Conservation (phyloP, 805 yeast species). For the Zygosaccharomyces lentus region DNA sequence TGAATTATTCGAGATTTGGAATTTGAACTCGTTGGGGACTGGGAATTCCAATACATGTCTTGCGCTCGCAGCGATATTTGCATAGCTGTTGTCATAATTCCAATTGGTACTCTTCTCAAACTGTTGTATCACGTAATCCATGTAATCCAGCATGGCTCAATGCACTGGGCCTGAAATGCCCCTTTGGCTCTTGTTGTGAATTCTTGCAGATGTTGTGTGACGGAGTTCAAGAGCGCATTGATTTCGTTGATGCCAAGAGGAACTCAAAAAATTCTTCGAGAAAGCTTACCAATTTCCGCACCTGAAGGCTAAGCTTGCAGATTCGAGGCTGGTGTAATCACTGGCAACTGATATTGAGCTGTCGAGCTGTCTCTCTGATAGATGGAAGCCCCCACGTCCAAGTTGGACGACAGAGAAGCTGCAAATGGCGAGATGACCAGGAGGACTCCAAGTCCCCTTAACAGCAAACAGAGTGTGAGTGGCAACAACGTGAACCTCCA, state of each 20-base stretch:
- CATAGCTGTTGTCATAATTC: conserved; percentile 75
- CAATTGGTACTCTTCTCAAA: conserved; percentile 69
- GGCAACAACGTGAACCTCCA: background rate
- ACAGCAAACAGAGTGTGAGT: conserved; percentile 1
- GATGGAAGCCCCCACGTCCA: conserved; percentile 5
- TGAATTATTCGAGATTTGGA: conserved; percentile 67
- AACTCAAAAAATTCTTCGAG: background rate
- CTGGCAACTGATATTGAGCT: background rate
- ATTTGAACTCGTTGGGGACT: conserved; percentile 60
- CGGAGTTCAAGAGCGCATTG: background rate
- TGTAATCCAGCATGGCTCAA: conserved; percentile 64
- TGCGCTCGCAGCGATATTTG: conserved; percentile 69
- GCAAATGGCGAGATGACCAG: background rate
- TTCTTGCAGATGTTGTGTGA: background rate
- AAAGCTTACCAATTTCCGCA: background rate
- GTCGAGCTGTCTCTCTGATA: too few species aligned
- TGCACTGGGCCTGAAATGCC: too few species aligned
- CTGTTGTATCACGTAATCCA: conserved; percentile 78
- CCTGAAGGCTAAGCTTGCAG: background rate
- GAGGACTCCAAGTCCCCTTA: background rate
- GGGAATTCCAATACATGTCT: conserved; percentile 63
- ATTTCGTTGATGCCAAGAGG: background rate
- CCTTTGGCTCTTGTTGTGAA: background rate
- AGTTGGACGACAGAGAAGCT: conserved; percentile 2
- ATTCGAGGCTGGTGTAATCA: background rate